Conservation (phyloP, 805 yeast species). For the Starmera amethionina region DNA sequence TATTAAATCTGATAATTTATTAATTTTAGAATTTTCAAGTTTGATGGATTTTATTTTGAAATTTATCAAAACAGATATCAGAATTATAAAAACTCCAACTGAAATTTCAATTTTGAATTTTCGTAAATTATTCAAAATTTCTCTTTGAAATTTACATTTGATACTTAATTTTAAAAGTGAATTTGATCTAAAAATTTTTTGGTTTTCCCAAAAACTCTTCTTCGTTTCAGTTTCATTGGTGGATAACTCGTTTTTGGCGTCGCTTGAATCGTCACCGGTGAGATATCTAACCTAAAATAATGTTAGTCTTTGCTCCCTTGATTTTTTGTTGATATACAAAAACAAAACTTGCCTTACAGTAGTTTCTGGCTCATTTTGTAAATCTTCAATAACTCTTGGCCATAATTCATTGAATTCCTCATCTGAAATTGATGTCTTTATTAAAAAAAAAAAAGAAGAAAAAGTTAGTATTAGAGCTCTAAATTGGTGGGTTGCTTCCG, state of each 20-base stretch:
- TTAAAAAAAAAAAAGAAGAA: neutral
- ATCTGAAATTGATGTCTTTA: conserved; percentile 19
- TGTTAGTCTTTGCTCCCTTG: conserved; percentile 15
- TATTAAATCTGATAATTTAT: conserved; percentile 37
- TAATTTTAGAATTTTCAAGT: conserved; percentile 30
- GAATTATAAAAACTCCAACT: conserved; percentile 6
- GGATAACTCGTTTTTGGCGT: conserved; percentile 26
- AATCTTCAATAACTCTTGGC: conserved; percentile 50
- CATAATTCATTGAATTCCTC: conserved; percentile 72
- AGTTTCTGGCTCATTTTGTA: conserved; percentile 59
- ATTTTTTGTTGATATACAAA: conserved; percentile 2
- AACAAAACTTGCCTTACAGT: conserved; percentile 67
- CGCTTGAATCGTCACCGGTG: conserved; percentile 30
- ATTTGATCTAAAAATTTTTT: conserved; percentile 57
- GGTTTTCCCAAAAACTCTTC: conserved; percentile 25
- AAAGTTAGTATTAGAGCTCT: neutral
- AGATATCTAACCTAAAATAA: conserved; percentile 13
- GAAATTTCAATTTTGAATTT: conserved; percentile 14
- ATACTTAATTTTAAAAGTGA: conserved; percentile 54
- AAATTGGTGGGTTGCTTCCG: too few relatives aligned
- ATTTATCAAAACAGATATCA: conserved; percentile 10
- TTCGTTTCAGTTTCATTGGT: conserved; percentile 29
- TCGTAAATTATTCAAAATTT: conserved; percentile 30
- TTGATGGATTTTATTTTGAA: conserved; percentile 27
- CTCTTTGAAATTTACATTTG: conserved; percentile 45